phyloP scores from a whole-genome alignment of 163 green algal species.

The Dunaliella salina region DNA sequence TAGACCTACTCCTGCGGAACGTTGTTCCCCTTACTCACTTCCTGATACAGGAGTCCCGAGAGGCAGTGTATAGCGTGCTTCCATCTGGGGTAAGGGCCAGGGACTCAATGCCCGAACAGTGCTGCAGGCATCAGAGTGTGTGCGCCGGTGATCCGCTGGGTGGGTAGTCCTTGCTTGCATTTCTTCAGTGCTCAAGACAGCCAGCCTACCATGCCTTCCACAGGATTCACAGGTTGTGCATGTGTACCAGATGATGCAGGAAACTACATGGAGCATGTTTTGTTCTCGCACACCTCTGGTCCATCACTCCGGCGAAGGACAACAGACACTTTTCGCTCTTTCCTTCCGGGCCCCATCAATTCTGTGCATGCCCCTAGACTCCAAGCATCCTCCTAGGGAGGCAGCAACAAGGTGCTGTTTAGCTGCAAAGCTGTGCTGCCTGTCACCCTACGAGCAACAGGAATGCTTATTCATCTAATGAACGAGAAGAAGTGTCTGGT shows the following conservation, averaged over 20 bases:
- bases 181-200: not conserved
- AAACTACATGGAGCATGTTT: not conserved
- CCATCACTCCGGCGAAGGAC: slow-evolving; percentile 3
- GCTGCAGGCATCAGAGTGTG: slow-evolving; percentile 36
- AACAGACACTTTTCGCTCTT: slow-evolving; percentile 10
- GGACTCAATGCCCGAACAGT: slow-evolving; percentile 67
- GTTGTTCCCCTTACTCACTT: slow-evolving; percentile 34
- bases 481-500: too few species aligned
- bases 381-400: too few species aligned
- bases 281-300: not conserved
- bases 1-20: too few species aligned
- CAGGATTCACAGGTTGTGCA: too few species aligned
- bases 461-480: too few species aligned
- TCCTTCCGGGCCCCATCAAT: not conserved
- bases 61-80: slow-evolving; percentile 67
- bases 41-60: slow-evolving; percentile 64
- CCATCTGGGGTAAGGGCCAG: slow-evolving; percentile 43
- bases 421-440: too few species aligned
- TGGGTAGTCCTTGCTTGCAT: not conserved
- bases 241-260: not conserved
- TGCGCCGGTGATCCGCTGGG: not conserved
- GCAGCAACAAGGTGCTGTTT: too few species aligned
- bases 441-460: too few species aligned
- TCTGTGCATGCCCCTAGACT: too few species aligned
- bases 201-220: not conserved